Percentiles rank a stretch among this genome's conserved stretches.
Conservation (phyloP, 23 red algal species). For the Chondrus crispus region DNA sequence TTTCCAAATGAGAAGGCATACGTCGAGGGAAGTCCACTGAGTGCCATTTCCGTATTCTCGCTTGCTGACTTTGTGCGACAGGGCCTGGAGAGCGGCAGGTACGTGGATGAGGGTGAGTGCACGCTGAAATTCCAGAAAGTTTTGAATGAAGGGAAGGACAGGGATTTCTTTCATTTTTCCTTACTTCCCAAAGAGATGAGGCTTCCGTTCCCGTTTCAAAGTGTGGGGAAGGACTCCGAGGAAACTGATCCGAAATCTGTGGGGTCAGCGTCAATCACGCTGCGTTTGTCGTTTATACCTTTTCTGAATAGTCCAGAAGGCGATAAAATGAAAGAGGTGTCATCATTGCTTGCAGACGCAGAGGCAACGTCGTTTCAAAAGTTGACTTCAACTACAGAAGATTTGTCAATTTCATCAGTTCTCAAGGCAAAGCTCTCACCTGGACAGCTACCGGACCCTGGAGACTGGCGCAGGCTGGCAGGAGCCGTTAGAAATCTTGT, state of each 20-base stretch:
- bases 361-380: too few relatives aligned
- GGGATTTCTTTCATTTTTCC: slow-evolving; percentile 29
- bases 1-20: background rate
- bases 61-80: background rate
- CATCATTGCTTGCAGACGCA: background rate
- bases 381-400: too few relatives aligned
- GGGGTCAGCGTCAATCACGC: background rate
- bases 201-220: background rate
- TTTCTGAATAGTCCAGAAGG: background rate
- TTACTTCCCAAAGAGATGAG: slow-evolving; percentile 9
- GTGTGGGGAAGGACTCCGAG: background rate
- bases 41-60: background rate
- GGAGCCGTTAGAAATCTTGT: background rate
- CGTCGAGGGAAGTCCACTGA: background rate
- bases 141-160: background rate
- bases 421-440: background rate
- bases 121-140: background rate
- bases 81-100: background rate
- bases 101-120: background rate
- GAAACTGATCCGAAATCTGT: background rate
- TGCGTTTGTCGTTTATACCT: slow-evolving; percentile 38
- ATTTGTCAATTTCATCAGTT: background rate
- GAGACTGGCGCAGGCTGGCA: slow-evolving; percentile 26
- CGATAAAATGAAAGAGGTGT: background rate
- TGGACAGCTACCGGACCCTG: slow-evolving; percentile 10